Base-by-base conservation (phyloP, 2,329 filamentous ascomycete genomes). In the Onygenales sp. region DNA sequence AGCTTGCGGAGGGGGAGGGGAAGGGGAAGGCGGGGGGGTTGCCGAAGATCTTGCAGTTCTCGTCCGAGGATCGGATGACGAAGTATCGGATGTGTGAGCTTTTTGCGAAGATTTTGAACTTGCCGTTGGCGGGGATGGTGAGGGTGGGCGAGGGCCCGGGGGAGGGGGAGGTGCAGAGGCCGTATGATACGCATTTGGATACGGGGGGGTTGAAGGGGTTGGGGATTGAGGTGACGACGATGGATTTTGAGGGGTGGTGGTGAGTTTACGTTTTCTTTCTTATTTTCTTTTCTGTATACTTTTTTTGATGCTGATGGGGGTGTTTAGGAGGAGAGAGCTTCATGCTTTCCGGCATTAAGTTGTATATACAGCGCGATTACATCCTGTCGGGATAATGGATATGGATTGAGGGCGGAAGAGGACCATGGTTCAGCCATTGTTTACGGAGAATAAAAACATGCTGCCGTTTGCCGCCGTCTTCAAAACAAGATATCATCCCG, bases 121-220 rank as follows among this genome's bases (percentile, higher is more conserved):
- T 94, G 52, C 78, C 86, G 9, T 75, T 85, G 17, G 80, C 82
- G 46, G 79, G 80, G 6, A 84, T 95, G 68, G 77, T 81, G 62
- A 55, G 61, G 43, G 74, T 85, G 8, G 85, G 88, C 62, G 79
- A 82, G 27, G 77, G 87, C 62, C 86, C 86, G 39, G 86, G 87
- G 66, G 85, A 88, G 58, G 82, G 84, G 5, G 83, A 81, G 56
- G 81, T 85, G 0, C 82, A 90, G 70, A 78, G 90, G 58, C 90
- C 91, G 10, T 95, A 88, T 65, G 89, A 95, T 70, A 92, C 87
- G 61, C 89, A 95, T 69, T 74, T 96, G 45, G 90, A 87, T 62
- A 95, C 87, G 7, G 81, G 80, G 68, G 81, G 76, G 40, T 71
- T 95, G 58, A 81, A 81, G 66, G 82, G 88, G 11, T 65, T 95